A percentile compares a stretch with the other conserved stretches of the same genome.
Conservation (phyloP, 2,329 filamentous ascomycete genomes). For the Alternaria viburni region DNA sequence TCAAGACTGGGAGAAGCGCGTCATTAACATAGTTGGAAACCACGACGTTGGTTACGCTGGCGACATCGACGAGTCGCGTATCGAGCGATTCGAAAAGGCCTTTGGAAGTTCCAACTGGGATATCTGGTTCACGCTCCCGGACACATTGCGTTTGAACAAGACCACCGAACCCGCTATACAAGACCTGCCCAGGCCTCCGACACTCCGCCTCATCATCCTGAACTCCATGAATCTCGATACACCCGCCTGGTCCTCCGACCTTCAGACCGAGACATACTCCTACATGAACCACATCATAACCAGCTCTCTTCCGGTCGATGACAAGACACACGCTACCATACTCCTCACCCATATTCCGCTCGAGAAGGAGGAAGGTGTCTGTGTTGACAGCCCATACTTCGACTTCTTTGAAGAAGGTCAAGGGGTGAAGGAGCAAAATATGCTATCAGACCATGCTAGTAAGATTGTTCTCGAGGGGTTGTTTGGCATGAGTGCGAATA, state of each 20-base stretch:
- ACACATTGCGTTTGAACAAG: background rate
- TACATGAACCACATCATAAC: conserved; percentile 76
- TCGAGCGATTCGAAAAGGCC: conserved; percentile 79
- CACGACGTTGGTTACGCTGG: conserved; percentile 97
- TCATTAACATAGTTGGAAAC: conserved; percentile 93
- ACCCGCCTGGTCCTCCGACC: conserved; percentile 69
- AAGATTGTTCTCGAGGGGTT: conserved; percentile 78
- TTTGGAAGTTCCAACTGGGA: conserved; percentile 95
- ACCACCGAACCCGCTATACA: background rate
- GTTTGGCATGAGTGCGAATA: conserved; percentile 74
- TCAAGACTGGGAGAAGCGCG: conserved; percentile 70
- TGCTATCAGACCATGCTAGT: conserved; percentile 75
- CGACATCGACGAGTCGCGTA: conserved; percentile 77
- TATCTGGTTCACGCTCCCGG: conserved; percentile 65
- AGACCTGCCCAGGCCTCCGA: conserved; percentile 56
- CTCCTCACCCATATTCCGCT: conserved; percentile 92
- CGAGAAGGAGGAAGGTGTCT: conserved; percentile 81
- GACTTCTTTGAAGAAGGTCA: conserved; percentile 72
- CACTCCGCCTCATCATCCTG: conserved; percentile 81
- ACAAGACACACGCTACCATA: conserved; percentile 74
- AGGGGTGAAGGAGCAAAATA: conserved; percentile 88
- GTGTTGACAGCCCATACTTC: conserved; percentile 84
- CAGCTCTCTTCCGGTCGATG: conserved; percentile 65
- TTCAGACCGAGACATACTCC: conserved; percentile 78
- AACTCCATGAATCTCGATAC: conserved; percentile 95